Percentiles rank a stretch among this genome's conserved stretches.
These are phyloP conservation scores for Huntiella moniliformis DNA, from an alignment of 2,329 filamentous ascomycete genomes.

Conservation along the genomic window DNA sequence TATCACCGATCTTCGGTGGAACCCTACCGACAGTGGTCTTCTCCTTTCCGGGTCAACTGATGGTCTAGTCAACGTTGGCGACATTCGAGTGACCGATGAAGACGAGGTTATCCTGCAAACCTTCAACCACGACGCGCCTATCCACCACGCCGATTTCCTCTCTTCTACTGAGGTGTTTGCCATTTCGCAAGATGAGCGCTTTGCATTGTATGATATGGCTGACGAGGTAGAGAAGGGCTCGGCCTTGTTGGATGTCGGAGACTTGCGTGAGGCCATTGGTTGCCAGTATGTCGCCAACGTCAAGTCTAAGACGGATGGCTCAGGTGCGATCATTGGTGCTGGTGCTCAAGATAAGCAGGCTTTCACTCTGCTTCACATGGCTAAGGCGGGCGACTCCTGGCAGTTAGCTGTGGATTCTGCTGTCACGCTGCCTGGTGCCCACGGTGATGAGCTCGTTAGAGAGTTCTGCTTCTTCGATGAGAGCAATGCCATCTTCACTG, in stretches of 20 bases:
- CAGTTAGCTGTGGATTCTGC: conserved; percentile 32
- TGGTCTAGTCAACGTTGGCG: conserved; percentile 59
- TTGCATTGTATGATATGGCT: conserved; percentile 52
- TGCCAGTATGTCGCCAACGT: conserved; percentile 62
- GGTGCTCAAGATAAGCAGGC: conserved; percentile 44
- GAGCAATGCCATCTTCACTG: conserved; percentile 37
- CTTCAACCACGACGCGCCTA: conserved; percentile 56
- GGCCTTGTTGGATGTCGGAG: conserved; percentile 41
- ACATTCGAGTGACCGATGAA: conserved; percentile 51
- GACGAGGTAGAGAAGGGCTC: conserved; percentile 42
- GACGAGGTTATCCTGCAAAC: conserved; percentile 63
- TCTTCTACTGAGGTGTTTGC: conserved; percentile 46
- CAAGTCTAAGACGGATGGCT: conserved; percentile 36
- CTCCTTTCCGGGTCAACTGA: conserved; percentile 65
- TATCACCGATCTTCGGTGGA: conserved; percentile 39
- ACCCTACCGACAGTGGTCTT: conserved; percentile 38
- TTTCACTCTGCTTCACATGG: conserved; percentile 42
- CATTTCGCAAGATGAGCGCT: conserved; percentile 59
- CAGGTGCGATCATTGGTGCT: conserved; percentile 41
- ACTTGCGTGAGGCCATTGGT: conserved; percentile 43
- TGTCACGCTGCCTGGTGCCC: conserved; percentile 42
- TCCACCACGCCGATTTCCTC: conserved; percentile 59
- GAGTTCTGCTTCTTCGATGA: conserved; percentile 46
- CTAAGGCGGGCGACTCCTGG: conserved; percentile 32
- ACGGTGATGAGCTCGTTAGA: conserved; percentile 44